Evolutionary conservation across 352 stramenopile species (phyloP), one percentile per base, ranked within the genome.

Genomic region (Pythium apleroticum): DNA sequence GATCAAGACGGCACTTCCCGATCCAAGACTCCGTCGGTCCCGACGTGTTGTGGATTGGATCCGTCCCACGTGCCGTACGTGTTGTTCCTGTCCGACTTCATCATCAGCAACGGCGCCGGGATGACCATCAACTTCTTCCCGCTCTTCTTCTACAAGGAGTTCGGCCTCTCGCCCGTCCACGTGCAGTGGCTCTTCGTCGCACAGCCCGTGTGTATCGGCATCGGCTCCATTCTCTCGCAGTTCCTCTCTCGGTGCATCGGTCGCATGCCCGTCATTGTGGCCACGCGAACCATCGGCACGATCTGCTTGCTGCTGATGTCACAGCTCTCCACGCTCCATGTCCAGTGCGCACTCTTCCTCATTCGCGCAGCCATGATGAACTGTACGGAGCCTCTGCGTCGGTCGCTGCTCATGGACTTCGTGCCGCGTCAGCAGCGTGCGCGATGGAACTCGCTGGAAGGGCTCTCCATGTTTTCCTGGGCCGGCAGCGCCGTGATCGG

Each of bases 351-450:
- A 4, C 54, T 91, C 17, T 90, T 91, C 52, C 50, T 91, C 25
- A 46, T 79, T 12, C 75, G 77, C 19, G 80, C 66, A 22, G 76
- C 68, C 15, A 73, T 91, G 50, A 88, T 90, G 71, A 74, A 74
- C 52, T 90, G 82, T 66, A 78, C 79, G 0, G 77, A 87, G 53
- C 82, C 82, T 10, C 57, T 93, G 30, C 75, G 83, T 12, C 77
- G 78, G 30, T 90, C 84, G 28, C 30, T 93, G 22, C 70, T 93
- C 14, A 91, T 93, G 82, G 84, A 93, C 60, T 88, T 88, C 50
- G 82, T 93, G 25, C 74, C 80, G 3, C 81, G 78, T 41, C 59
- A 71, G 9, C 63, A 86, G 45, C 82, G 84, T 24, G 84, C 79
- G 8, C 77, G 80, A 0, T 93, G 84, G 84, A 91, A 87, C 46